phyloP scores from a whole-genome alignment of 345 rosid species.

The Dovyalis caffra region DNA sequence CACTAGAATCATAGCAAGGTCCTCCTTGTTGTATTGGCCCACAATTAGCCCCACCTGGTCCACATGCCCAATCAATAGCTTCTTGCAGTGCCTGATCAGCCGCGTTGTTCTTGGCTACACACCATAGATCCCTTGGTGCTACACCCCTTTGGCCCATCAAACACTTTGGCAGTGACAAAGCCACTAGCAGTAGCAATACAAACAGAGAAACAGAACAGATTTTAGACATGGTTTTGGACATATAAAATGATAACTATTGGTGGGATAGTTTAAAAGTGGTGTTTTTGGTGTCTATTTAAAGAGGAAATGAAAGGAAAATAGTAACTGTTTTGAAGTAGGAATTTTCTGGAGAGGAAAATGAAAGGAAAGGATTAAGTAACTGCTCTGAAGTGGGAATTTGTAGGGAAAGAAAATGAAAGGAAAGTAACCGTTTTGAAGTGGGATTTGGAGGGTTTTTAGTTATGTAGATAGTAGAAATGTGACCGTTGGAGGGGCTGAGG shows the following conservation, averaged over 20 bases:
- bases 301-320: background rate
- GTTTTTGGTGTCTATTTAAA: background rate
- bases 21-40: slow-evolving; percentile 64
- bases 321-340: background rate
- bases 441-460: background rate
- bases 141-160: slow-evolving; percentile 21
- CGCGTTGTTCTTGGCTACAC: slow-evolving; percentile 90
- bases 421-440: slow-evolving; percentile 1
- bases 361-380: background rate
- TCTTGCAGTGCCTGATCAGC: slow-evolving; percentile 61
- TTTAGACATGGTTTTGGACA: background rate
- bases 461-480: background rate
- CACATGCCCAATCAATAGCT: slow-evolving; percentile 86
- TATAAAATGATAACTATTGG: background rate
- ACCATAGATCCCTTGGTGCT: slow-evolving; percentile 61
- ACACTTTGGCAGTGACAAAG: background rate
- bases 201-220: background rate
- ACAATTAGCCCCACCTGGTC: slow-evolving; percentile 63
- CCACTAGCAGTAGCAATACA: background rate
- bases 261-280: background rate
- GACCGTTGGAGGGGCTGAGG: slow-evolving; percentile 12
- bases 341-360: background rate
- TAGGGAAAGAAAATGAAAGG: background rate
- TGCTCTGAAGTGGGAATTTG: background rate
- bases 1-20: slow-evolving; percentile 55